Conservation (phyloP, 2,329 filamentous ascomycete species). For the Pyrenophora seminiperda region DNA sequence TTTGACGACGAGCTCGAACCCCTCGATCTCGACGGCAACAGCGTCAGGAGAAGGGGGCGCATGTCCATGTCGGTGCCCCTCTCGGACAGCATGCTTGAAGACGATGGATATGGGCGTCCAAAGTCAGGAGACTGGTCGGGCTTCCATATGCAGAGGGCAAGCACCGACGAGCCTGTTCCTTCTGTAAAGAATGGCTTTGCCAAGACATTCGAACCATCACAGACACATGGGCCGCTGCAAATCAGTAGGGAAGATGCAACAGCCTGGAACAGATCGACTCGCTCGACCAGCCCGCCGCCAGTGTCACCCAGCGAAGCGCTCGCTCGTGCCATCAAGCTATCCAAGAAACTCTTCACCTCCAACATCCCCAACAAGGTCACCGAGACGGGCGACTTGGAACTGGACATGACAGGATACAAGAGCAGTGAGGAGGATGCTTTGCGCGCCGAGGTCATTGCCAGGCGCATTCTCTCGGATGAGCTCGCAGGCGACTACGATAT, state of each 20-base stretch:
- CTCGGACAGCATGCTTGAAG: constrained; percentile 25
- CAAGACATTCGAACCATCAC: constrained; percentile 30
- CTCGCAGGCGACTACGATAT: constrained; percentile 96
- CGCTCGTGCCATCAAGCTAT: constrained; percentile 80
- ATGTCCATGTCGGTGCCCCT: constrained; percentile 39
- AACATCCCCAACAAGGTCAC: constrained; percentile 95
- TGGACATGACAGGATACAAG: constrained; percentile 98
- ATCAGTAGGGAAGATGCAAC: constrained; percentile 44
- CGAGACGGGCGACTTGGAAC: constrained; percentile 90
- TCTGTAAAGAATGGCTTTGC: constrained; percentile 49
- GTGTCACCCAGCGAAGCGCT: constrained; percentile 75
- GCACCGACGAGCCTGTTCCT: constrained; percentile 61
- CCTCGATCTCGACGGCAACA: constrained; percentile 65
- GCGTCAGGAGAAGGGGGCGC: constrained; percentile 31
- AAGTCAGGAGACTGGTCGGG: constrained; percentile 47
- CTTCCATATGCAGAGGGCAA: constrained; percentile 49
- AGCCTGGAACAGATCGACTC: constrained; percentile 43
- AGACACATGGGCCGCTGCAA: constrained; percentile 32
- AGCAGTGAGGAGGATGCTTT: constrained; percentile 90
- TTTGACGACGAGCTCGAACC: constrained; percentile 75
- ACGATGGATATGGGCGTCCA: constrained; percentile 27
- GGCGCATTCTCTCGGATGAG: constrained; percentile 90
- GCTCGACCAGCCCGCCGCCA: constrained; percentile 79
- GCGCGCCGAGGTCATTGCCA: constrained; percentile 87
- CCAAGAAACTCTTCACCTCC: constrained; percentile 82